These are phyloP conservation scores for Penicillium nucicola DNA, from an alignment of 495 filamentous ascomycete genomes.

Conservation along the genomic window DNA sequence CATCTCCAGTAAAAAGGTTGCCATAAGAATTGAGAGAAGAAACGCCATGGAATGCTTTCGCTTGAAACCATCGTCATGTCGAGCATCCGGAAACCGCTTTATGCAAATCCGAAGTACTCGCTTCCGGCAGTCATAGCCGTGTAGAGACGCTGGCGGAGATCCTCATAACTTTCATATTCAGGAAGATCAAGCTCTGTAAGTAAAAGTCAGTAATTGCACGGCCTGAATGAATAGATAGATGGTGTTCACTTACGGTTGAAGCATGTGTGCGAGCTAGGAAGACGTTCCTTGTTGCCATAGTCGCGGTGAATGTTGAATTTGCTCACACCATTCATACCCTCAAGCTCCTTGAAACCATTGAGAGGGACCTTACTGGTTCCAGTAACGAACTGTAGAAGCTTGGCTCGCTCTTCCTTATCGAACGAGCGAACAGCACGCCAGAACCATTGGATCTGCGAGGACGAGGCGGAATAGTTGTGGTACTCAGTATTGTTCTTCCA, in stretches of 20 bases:
- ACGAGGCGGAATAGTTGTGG: slow-evolving; percentile 93
- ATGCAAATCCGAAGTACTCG: slow-evolving; percentile 98
- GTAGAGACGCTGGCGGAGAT: slow-evolving; percentile 78
- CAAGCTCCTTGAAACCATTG: slow-evolving; percentile 98
- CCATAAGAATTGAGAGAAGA: slow-evolving; percentile 16
- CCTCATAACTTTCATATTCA: slow-evolving; percentile 96
- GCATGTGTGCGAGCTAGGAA: slow-evolving; percentile 96
- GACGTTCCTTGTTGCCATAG: slow-evolving; percentile 94
- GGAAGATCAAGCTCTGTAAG: slow-evolving; percentile 93
- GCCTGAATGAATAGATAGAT: background rate
- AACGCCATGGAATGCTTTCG: slow-evolving; percentile 51
- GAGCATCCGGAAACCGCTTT: slow-evolving; percentile 20
- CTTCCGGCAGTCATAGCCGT: slow-evolving; percentile 93
- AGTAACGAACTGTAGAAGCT: slow-evolving; percentile 96
- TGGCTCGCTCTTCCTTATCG: slow-evolving; percentile 98
- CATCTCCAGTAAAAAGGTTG: slow-evolving; percentile 3
- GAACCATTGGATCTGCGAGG: slow-evolving; percentile 99
- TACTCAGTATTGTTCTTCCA: slow-evolving; percentile 99
- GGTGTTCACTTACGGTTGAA: slow-evolving; percentile 86
- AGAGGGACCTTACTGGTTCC: slow-evolving; percentile 98
- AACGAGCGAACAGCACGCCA: slow-evolving; percentile 98
- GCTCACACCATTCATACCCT: slow-evolving; percentile 98
- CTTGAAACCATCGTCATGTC: slow-evolving; percentile 19
- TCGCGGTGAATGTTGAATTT: slow-evolving; percentile 99
- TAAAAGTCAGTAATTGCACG: slow-evolving; percentile 28